These are phyloP conservation scores for Colletotrichum sidae DNA, from an alignment of 2,329 filamentous ascomycete species.

Conservation along the genomic window DNA sequence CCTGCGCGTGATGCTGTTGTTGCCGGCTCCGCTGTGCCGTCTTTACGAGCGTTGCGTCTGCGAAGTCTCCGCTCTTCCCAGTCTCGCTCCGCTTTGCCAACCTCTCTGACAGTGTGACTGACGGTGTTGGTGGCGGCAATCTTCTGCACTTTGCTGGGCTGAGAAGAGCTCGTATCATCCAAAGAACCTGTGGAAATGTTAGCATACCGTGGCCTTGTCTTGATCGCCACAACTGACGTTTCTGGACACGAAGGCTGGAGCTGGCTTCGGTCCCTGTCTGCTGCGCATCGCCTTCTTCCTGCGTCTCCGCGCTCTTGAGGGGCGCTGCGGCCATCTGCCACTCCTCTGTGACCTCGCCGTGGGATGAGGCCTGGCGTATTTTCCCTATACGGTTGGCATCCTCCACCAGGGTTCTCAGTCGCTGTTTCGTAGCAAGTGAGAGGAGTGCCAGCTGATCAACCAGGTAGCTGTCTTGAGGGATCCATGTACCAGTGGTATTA, in stretches of 20 bases:
- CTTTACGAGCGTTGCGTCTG: conserved; percentile 73
- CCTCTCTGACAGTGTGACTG: conserved; percentile 66
- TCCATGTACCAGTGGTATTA: conserved; percentile 73
- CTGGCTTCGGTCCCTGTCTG: conserved; percentile 56
- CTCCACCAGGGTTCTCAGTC: conserved; percentile 79
- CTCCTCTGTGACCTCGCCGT: conserved; percentile 81
- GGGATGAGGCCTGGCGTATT: conserved; percentile 80
- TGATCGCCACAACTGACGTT: conserved; percentile 63
- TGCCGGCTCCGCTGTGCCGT: conserved; percentile 64
- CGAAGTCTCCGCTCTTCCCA: conserved; percentile 78
- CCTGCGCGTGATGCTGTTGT: conserved; percentile 63
- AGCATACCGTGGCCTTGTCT: conserved; percentile 18
- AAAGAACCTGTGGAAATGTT: conserved; percentile 51
- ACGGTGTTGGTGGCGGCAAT: conserved; percentile 62
- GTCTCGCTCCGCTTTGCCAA: conserved; percentile 75
- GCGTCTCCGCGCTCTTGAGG: conserved; percentile 49
- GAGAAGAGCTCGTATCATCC: conserved; percentile 44
- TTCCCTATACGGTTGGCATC: conserved; percentile 79
- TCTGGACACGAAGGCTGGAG: conserved; percentile 65
- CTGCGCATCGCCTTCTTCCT: conserved; percentile 34
- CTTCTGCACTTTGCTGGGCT: conserved; percentile 60
- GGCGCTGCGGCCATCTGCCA: conserved; percentile 78
- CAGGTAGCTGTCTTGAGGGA: conserved; percentile 80
- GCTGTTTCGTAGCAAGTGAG: conserved; percentile 85
- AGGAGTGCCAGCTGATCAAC: conserved; percentile 86